These are phyloP conservation scores for Chenopodium quinoa DNA, from an alignment of 148 eudicot genomes.

Conservation along the genomic window DNA sequence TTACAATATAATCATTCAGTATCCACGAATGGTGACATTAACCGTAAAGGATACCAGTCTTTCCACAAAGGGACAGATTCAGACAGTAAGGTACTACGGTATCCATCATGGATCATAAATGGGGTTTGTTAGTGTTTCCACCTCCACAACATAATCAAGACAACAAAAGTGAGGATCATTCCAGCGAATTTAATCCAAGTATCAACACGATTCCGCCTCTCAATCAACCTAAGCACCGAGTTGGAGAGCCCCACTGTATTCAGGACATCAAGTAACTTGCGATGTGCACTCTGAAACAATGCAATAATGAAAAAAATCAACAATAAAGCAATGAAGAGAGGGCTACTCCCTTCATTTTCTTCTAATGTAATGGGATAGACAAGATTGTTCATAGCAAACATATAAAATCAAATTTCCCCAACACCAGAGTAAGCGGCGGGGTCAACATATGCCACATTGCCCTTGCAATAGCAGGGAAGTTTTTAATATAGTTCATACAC, in stretches of 20 bases:
- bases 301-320: neutral
- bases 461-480: neutral
- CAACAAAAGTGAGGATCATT: constrained; percentile 65
- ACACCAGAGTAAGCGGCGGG: too few relatives aligned
- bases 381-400: neutral
- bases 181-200: constrained; percentile 81
- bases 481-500: neutral
- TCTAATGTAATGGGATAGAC: neutral
- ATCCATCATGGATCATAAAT: neutral
- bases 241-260: constrained; percentile 82
- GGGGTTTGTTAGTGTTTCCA: constrained; percentile 52
- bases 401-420: neutral
- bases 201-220: constrained; percentile 78
- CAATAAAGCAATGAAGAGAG: neutral
- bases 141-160: constrained; percentile 67
- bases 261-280: constrained; percentile 76
- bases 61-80: neutral
- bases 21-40: neutral
- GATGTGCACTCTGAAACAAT: constrained; percentile 76
- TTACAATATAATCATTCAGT: neutral
- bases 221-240: constrained; percentile 70
- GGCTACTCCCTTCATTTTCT: neutral
- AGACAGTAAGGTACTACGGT: neutral
- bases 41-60: neutral
- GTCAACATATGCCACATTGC: neutral